phyloP scores from a whole-genome alignment of 2,329 filamentous ascomycete species.

The Ascochyta rabiei region DNA sequence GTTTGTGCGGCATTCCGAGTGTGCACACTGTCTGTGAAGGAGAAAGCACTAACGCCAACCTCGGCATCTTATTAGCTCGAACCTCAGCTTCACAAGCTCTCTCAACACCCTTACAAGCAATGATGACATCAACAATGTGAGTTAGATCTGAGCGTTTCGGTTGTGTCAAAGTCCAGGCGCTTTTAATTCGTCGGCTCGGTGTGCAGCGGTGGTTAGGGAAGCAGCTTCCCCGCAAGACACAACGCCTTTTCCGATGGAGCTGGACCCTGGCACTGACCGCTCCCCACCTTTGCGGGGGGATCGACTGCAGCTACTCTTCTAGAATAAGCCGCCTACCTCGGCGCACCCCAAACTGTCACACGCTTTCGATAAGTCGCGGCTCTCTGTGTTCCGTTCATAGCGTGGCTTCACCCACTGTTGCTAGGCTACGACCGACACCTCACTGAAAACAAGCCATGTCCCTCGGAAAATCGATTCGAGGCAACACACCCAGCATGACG shows the following conservation, averaged over 20 bases:
- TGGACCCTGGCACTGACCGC: not conserved
- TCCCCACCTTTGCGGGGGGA: slow-evolving; percentile 2
- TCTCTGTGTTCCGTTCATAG: not conserved
- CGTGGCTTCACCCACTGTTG: too few species aligned
- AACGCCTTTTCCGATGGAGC: not conserved
- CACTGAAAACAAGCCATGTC: not conserved
- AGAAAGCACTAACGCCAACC: slow-evolving; percentile 1
- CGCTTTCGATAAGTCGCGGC: not conserved
- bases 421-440: too few species aligned
- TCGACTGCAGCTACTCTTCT: not conserved
- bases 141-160: not conserved
- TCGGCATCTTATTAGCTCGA: slow-evolving; percentile 7
- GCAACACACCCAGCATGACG: slow-evolving; percentile 9
- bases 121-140: not conserved
- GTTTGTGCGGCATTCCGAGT: not conserved
- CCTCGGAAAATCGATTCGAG: not conserved
- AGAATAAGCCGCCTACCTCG: slow-evolving; percentile 1
- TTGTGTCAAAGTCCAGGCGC: too few species aligned
- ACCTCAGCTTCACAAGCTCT: not conserved
- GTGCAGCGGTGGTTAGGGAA: too few species aligned
- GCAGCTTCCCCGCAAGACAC: slow-evolving; percentile 2
- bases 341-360: not conserved
- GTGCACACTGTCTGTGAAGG: not conserved
- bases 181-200: too few species aligned
- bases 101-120: not conserved